These are phyloP conservation scores for Ensete ventricosum DNA, from an alignment of 176 grass and related monocot genomes.

Conservation along the genomic window DNA sequence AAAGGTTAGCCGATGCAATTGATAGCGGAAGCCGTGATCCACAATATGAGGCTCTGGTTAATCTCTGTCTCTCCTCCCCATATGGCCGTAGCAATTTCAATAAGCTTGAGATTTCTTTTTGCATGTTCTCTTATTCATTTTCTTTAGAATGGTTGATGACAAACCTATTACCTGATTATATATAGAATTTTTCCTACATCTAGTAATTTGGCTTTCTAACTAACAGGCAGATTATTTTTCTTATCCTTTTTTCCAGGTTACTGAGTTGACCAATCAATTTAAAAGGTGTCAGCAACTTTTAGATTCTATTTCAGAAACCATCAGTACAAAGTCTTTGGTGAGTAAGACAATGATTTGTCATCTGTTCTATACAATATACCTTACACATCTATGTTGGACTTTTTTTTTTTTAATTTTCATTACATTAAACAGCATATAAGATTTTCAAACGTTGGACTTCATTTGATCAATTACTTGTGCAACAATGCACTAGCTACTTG, in stretches of 20 bases:
- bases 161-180: not conserved
- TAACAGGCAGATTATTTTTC: not conserved
- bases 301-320: slow-evolving; percentile 34
- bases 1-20: slow-evolving; percentile 32
- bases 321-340: slow-evolving; percentile 30
- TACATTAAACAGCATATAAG: too few relatives aligned
- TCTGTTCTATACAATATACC: not conserved
- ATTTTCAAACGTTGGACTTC: too few relatives aligned
- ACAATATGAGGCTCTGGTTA: slow-evolving; percentile 35
- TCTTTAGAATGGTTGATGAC: not conserved
- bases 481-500: too few relatives aligned
- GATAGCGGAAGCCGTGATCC: slow-evolving; percentile 28
- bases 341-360: not conserved
- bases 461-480: too few relatives aligned
- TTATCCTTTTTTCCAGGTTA: slow-evolving; percentile 13
- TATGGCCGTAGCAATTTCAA: not conserved
- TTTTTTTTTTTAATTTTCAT: not conserved
- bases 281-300: slow-evolving; percentile 29
- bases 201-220: not conserved
- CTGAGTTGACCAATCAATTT: slow-evolving; percentile 34
- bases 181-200: not conserved
- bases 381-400: not conserved
- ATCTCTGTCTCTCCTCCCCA: not conserved
- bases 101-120: not conserved
- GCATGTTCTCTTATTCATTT: not conserved